Base-by-base conservation (phyloP, 2,329 filamentous ascomycete species). In the Cladosporium sphaerospermum region DNA sequence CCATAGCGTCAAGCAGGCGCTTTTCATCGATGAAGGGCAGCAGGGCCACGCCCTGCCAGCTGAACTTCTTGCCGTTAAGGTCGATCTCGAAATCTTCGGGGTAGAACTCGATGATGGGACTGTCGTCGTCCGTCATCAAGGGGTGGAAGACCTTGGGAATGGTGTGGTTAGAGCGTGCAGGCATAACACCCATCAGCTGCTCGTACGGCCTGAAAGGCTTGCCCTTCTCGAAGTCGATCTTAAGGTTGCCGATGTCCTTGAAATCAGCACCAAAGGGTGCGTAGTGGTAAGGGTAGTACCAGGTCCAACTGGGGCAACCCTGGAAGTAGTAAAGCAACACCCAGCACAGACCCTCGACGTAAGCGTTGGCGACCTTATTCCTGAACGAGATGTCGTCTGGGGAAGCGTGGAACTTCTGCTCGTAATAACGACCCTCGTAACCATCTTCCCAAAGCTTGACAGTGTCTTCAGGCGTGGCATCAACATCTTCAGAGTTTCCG, bases 271-370 rank as follows among this genome's bases (percentile, higher is more conserved):
- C 93, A 67, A 99, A 99, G 3, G 95, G 93, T 1, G 93, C 95
- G 67, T 99, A 99, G 68, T 99, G 93, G 66, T 97, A 95, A 0
- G 93, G 93, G 66, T 96, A 99, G 69, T 93, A 99, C 93, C 93
- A 99, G 49, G 92, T 95, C 93, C 95, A 99, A 0, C 90, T 96
- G 18, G 93, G 90, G 64, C 93, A 99, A 23, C 93, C 93, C 71
- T 99, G 93, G 70, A 96, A 96, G 69, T 99, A 99, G 72, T 99
- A 99, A 34, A 91, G 78, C 47, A 99, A 75, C 37, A 99, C 93
- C 93, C 95, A 99, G 18, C 87, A 87, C 9, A 99, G 79, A 34
- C 93, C 93, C 74, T 97, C 90, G 10, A 92, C 90, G 68, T 99
- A 99, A n/a, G 88, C 83, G 51, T 83, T 82, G 34, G 87, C 93